These are phyloP conservation scores for Calonectria hongkongensis DNA, from an alignment of 2,329 filamentous ascomycete species.

Conservation along the genomic window DNA sequence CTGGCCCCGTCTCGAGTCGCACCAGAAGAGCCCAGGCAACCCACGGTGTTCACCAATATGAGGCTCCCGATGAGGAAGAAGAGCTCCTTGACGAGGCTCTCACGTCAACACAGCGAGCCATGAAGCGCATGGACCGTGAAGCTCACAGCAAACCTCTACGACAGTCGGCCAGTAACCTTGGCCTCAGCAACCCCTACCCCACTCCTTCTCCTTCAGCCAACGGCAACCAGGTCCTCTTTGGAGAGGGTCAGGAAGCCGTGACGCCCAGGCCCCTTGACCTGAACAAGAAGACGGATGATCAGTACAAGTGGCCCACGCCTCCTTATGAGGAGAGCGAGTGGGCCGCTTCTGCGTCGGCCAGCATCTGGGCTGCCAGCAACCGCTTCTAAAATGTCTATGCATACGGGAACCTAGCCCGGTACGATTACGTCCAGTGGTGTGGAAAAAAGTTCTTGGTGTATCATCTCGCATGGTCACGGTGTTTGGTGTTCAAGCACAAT, in stretches of 20 bases:
- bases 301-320: constrained; percentile 93
- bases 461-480: constrained; percentile 55
- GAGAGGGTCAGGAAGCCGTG: constrained; percentile 76
- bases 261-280: constrained; percentile 84
- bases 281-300: constrained; percentile 71
- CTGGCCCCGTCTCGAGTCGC: constrained; percentile 83
- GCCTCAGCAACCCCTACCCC: constrained; percentile 76
- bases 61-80: constrained; percentile 96
- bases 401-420: constrained; percentile 35
- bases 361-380: constrained; percentile 84
- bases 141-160: constrained; percentile 64
- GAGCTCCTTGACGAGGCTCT: constrained; percentile 94
- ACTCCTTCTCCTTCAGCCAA: constrained; percentile 87
- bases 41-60: constrained; percentile 88
- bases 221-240: constrained; percentile 84
- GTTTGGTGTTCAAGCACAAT: constrained; percentile 54
- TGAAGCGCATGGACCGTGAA: constrained; percentile 79
- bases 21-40: constrained; percentile 85
- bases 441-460: constrained; percentile 53
- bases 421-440: constrained; percentile 53
- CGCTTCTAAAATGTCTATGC: constrained; percentile 68
- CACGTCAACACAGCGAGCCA: constrained; percentile 83
- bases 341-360: constrained; percentile 88
- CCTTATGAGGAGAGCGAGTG: constrained; percentile 96
- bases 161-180: constrained; percentile 79